These are phyloP conservation scores for Reticulascus tulasneorum DNA, from an alignment of 2,329 filamentous ascomycete genomes.

Conservation along the genomic window DNA sequence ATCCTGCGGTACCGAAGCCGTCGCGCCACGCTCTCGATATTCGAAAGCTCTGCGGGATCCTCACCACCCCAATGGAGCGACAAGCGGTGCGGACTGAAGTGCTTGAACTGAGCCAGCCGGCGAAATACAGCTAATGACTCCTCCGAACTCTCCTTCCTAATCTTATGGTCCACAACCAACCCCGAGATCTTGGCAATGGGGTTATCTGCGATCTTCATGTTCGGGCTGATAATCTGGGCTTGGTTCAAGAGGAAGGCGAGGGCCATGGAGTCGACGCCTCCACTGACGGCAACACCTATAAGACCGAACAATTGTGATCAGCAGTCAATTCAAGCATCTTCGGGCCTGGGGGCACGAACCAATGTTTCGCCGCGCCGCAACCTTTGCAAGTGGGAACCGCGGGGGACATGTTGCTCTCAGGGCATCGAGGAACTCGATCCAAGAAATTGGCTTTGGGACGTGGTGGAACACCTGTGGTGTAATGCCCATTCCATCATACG, in stretches of 20 bases:
- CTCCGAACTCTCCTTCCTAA: slow-evolving; percentile 45
- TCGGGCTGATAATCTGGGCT: slow-evolving; percentile 28
- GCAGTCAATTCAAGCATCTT: too few relatives aligned
- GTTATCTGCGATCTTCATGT: slow-evolving; percentile 41
- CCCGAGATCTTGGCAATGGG: slow-evolving; percentile 36
- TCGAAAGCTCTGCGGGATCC: slow-evolving; percentile 39
- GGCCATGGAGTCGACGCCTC: slow-evolving; percentile 97
- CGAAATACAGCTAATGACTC: slow-evolving; percentile 48
- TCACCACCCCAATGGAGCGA: slow-evolving; percentile 47
- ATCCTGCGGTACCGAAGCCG: slow-evolving; percentile 68
- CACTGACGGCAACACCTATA: slow-evolving; percentile 76
- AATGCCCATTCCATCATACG: slow-evolving; percentile 10
- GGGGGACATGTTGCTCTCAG: slow-evolving; percentile 45
- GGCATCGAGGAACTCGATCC: slow-evolving; percentile 40
- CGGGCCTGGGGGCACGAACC: too few relatives aligned
- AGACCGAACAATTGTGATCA: background rate
- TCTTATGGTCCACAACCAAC: slow-evolving; percentile 54
- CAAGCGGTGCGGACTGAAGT: slow-evolving; percentile 22
- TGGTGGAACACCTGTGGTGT: slow-evolving; percentile 29
- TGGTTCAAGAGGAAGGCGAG: slow-evolving; percentile 69
- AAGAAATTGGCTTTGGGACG: slow-evolving; percentile 31
- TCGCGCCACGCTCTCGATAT: slow-evolving; percentile 76
- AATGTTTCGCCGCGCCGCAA: slow-evolving; percentile 31
- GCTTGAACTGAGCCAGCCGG: slow-evolving; percentile 30
- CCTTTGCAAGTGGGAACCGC: slow-evolving; percentile 40